These are phyloP conservation scores for Sinapis alba DNA, from an alignment of 441 rosid species.

Conservation along the genomic window DNA sequence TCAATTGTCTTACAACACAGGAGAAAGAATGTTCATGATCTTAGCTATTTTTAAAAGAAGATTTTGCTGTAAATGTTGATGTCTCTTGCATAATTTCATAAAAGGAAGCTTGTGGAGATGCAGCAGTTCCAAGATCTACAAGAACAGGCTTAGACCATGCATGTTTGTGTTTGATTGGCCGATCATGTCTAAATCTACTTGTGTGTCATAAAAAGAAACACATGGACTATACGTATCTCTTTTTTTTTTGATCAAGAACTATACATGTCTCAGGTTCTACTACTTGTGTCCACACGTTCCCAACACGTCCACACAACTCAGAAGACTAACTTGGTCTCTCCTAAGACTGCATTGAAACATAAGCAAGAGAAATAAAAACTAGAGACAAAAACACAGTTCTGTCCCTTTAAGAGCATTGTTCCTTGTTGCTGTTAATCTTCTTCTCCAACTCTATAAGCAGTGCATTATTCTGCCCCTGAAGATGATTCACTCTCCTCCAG, in stretches of 20 bases:
- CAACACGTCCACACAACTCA: background rate
- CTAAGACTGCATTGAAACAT: background rate
- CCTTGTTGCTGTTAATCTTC: conserved; percentile 35
- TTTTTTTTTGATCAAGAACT: too few relatives aligned
- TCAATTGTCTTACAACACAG: background rate
- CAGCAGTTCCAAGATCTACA: background rate
- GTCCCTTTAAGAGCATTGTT: conserved; percentile 5
- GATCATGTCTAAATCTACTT: background rate
- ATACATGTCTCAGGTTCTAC: too few relatives aligned
- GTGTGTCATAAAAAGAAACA: too few relatives aligned
- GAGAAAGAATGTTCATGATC: background rate
- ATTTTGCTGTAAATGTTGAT: background rate
- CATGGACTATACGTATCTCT: background rate
- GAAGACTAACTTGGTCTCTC: background rate
- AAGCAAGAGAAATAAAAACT: background rate
- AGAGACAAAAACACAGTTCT: background rate
- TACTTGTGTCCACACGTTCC: too few relatives aligned
- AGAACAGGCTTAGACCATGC: background rate
- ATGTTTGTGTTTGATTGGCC: background rate
- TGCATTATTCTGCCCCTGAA: conserved; percentile 48
- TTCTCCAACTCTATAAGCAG: conserved; percentile 57
- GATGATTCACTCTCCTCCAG: conserved; percentile 39
- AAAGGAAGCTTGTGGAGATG: background rate
- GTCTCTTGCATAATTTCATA: background rate
- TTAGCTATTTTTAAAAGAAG: background rate